phyloP scores from a whole-genome alignment of 768 basidiomycete species.

The button mushroom (Agaricus bisporus) region DNA sequence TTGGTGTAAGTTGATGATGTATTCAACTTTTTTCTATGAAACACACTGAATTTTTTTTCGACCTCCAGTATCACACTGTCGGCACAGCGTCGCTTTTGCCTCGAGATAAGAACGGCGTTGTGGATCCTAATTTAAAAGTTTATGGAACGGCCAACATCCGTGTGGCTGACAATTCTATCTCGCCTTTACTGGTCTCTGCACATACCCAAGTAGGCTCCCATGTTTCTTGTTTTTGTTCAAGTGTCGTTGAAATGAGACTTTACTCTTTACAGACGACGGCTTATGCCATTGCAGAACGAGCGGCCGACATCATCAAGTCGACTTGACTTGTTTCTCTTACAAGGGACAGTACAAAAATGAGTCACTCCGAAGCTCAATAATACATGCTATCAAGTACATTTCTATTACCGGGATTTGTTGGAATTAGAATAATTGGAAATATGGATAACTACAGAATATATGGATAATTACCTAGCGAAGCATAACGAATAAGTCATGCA shows the following conservation, averaged over 20 bases:
- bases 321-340: conserved; percentile 3
- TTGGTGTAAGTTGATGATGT: conserved; percentile 16
- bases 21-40: not conserved
- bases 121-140: conserved; percentile 37
- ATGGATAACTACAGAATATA: too few species aligned
- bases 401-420: too few species aligned
- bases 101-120: conserved; percentile 32
- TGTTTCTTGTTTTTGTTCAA: not conserved
- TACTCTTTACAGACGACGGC: conserved; percentile 30
- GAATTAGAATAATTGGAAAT: too few species aligned
- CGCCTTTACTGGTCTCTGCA: conserved; percentile 43
- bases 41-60: not conserved
- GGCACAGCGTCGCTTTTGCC: conserved; percentile 17
- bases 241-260: too few species aligned
- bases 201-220: conserved; percentile 17
- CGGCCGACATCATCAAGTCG: conserved; percentile 45
- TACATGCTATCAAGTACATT: too few species aligned
- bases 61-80: conserved; percentile 24
- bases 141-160: conserved; percentile 45
- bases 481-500: too few species aligned
- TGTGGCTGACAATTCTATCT: conserved; percentile 44
- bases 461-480: too few species aligned
- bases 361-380: too few species aligned
- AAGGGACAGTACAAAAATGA: too few species aligned
- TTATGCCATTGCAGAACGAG: conserved; percentile 52